A percentile compares a stretch with the other conserved stretches of the same genome.
phyloP scores from a whole-genome alignment of 2,329 filamentous ascomycete genomes.

The Aspergillus caelatus region DNA sequence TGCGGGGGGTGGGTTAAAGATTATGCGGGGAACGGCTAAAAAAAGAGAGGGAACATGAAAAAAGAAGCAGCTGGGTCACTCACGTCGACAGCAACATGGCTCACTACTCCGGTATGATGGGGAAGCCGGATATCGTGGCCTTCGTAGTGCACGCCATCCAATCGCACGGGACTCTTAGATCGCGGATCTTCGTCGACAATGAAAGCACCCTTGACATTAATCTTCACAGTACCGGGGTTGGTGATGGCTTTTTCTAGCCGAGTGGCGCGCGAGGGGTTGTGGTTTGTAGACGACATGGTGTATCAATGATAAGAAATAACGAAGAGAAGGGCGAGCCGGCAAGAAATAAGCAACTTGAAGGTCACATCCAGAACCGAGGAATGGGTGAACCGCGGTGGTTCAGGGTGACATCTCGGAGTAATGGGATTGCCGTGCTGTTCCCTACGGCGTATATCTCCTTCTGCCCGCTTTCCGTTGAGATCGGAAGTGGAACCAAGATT shows the following conservation, averaged over 20 bases:
- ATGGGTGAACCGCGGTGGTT: neutral
- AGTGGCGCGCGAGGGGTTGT: conserved; percentile 27
- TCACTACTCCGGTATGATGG: conserved; percentile 92
- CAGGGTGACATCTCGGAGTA: conserved; percentile 21
- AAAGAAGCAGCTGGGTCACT: conserved; percentile 41
- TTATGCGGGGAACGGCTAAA: conserved; percentile 33
- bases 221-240: conserved; percentile 73
- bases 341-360: neutral
- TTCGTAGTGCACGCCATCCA: conserved; percentile 67
- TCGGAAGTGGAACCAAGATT: conserved; percentile 10
- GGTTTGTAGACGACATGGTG: conserved; percentile 37
- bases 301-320: conserved; percentile 12
- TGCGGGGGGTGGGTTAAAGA: conserved; percentile 30
- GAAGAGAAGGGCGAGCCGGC: conserved; percentile 2
- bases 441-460: conserved; percentile 52
- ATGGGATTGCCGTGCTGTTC: conserved; percentile 42
- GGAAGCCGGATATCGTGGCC: conserved; percentile 94
- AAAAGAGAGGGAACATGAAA: conserved; percentile 17
- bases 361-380: conserved; percentile 1
- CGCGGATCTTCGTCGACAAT: conserved; percentile 81
- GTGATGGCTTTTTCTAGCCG: conserved; percentile 53
- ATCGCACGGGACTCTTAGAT: conserved; percentile 53
- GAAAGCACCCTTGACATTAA: conserved; percentile 95
- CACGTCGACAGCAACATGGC: conserved; percentile 95
- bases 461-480: conserved; percentile 36